Evolutionary conservation across 768 basidiomycete species (phyloP).

Genomic region (Pleurotus eryngii): DNA sequence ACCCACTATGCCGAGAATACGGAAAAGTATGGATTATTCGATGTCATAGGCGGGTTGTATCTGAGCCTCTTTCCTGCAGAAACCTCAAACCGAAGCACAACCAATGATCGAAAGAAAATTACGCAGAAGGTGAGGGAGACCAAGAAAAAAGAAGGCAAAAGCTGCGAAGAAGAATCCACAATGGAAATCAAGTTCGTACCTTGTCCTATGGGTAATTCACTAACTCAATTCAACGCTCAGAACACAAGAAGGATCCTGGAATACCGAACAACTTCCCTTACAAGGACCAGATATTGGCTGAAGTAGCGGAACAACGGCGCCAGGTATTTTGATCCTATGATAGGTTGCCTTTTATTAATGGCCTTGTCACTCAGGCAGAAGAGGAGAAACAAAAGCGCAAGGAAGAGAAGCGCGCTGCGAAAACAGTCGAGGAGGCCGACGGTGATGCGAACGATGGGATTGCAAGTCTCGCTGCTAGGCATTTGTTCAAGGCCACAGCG

Average conservation of each 20-base stretch:
- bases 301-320: conserved; percentile 79
- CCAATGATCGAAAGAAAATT: conserved; percentile 68
- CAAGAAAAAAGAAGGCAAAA: conserved; percentile 72
- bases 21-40: conserved; percentile 50
- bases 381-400: conserved; percentile 72
- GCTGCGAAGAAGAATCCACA: conserved; percentile 73
- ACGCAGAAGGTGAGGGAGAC: conserved; percentile 75
- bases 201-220: background rate
- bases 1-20: conserved; percentile 48
- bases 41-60: background rate
- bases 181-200: conserved; percentile 82
- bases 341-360: background rate
- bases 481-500: conserved; percentile 30
- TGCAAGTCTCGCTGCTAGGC: conserved; percentile 42
- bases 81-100: conserved; percentile 79
- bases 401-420: conserved; percentile 55
- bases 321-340: conserved; percentile 41
- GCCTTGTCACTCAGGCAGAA: conserved; percentile 45
- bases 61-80: conserved; percentile 41
- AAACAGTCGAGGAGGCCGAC: conserved; percentile 23
- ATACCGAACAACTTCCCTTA: conserved; percentile 92
- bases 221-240: conserved; percentile 28
- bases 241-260: conserved; percentile 85
- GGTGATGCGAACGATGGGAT: conserved; percentile 43
- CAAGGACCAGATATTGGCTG: conserved; percentile 92